phyloP scores from a whole-genome alignment of 2,329 filamentous ascomycete genomes.

The Colletotrichum truncatum region DNA sequence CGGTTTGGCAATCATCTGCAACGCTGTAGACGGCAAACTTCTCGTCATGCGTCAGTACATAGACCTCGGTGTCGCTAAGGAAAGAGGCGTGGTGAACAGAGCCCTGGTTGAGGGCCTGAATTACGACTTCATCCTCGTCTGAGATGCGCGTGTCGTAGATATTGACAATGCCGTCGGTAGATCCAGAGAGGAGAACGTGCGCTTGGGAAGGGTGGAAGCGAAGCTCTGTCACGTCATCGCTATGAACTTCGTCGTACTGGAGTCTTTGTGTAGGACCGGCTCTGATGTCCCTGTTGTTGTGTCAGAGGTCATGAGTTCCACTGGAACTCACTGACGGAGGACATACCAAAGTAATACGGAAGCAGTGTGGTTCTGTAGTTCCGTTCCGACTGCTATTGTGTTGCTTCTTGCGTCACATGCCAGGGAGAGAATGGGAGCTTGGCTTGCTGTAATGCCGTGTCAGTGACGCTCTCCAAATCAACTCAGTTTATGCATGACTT shows the following conservation, averaged over 20 bases:
- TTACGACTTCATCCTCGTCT: conserved; percentile 81
- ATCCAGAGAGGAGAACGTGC: conserved; percentile 76
- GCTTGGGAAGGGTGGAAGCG: conserved; percentile 67
- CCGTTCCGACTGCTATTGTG: conserved; percentile 77
- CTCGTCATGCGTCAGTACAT: conserved; percentile 81
- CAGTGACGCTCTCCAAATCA: conserved; percentile 30
- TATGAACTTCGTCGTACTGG: conserved; percentile 72
- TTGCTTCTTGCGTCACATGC: conserved; percentile 66
- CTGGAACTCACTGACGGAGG: conserved; percentile 1
- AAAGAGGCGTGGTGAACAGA: conserved; percentile 80
- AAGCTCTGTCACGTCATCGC: conserved; percentile 73
- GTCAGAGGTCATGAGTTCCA: conserved; percentile 28
- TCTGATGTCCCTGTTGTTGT: conserved; percentile 63
- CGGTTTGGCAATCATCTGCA: conserved; percentile 69
- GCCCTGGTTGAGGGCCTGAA: conserved; percentile 82
- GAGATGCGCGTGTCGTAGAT: conserved; percentile 75
- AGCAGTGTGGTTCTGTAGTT: conserved; percentile 71
- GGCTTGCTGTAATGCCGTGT: conserved; percentile 45
- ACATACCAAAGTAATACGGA: conserved; percentile 68
- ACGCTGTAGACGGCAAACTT: conserved; percentile 78
- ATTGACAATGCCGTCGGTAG: conserved; percentile 82
- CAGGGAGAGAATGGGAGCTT: conserved; percentile 69
- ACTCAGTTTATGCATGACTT: neutral
- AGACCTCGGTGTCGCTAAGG: conserved; percentile 71
- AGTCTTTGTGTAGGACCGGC: conserved; percentile 55